Evolutionary conservation across 257 asterid species (phyloP).

Genomic region (Nicotiana obtusifolia): DNA sequence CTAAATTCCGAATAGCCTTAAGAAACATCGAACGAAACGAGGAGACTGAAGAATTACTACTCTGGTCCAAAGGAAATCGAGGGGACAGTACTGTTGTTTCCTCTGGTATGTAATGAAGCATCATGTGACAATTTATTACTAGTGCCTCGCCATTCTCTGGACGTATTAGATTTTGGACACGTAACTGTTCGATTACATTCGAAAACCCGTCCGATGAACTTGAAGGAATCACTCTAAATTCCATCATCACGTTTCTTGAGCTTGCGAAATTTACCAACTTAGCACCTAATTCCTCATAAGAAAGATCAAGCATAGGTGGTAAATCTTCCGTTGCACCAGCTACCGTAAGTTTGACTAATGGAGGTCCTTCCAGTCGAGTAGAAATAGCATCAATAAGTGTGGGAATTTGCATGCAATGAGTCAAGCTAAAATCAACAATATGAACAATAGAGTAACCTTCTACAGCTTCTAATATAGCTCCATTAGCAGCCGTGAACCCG

Average conservation of each 20-base stretch:
- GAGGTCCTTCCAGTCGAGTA: constrained; percentile 50
- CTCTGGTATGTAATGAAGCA: constrained; percentile 83
- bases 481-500: constrained; percentile 89
- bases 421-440: constrained; percentile 71
- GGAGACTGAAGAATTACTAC: background rate
- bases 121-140: constrained; percentile 80
- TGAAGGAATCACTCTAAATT: constrained; percentile 60
- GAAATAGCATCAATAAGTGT: constrained; percentile 76
- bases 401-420: constrained; percentile 97
- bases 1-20: constrained; percentile 44
- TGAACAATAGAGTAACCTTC: constrained; percentile 62
- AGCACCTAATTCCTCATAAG: constrained; percentile 72
- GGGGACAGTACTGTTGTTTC: constrained; percentile 37
- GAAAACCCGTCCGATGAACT: constrained; percentile 56
- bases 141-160: constrained; percentile 56
- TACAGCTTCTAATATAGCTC: constrained; percentile 68
- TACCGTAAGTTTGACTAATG: constrained; percentile 62
- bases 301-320: constrained; percentile 73
- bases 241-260: constrained; percentile 54
- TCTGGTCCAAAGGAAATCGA: constrained; percentile 3
- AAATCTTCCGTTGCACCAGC: constrained; percentile 57
- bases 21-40: constrained; percentile 55
- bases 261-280: constrained; percentile 71
- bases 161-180: constrained; percentile 39
- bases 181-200: constrained; percentile 47